Evolutionary conservation across 306 rosid species (phyloP).

Genomic region (Quercus wislizeni): DNA sequence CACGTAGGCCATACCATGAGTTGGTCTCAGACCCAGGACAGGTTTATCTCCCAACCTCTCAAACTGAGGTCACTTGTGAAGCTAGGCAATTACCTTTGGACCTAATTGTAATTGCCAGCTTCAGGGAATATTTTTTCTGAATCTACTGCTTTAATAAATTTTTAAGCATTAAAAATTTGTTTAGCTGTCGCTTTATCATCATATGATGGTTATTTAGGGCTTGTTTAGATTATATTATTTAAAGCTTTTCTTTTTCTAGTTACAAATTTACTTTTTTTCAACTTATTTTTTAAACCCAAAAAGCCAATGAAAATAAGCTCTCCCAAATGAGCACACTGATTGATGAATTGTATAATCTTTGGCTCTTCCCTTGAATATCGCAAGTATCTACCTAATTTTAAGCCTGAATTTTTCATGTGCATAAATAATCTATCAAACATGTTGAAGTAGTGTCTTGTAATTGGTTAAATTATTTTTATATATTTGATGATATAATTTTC

Average conservation of each 20-base stretch:
- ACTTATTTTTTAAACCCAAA: too few relatives aligned
- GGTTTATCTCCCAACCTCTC: not conserved
- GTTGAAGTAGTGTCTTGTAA: not conserved
- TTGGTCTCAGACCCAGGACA: not conserved
- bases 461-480: conserved; percentile 1
- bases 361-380: conserved; percentile 6
- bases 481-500: not conserved
- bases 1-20: not conserved
- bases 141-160: conserved; percentile 3
- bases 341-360: not conserved
- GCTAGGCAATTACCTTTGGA: conserved; percentile 10
- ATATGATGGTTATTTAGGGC: not conserved
- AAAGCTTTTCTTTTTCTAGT: too few relatives aligned
- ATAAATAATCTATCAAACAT: not conserved
- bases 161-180: conserved; percentile 11
- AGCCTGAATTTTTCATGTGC: conserved; percentile 9
- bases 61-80: conserved; percentile 18
- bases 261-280: too few relatives aligned
- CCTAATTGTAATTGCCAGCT: not conserved
- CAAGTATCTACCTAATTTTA: conserved; percentile 1
- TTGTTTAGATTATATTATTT: too few relatives aligned
- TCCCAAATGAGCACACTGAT: too few relatives aligned
- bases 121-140: conserved; percentile 5
- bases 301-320: too few relatives aligned
- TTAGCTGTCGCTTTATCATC: not conserved